phyloP scores from a whole-genome alignment of 2,329 filamentous ascomycete genomes.

The Epichloe brachyelytri region DNA sequence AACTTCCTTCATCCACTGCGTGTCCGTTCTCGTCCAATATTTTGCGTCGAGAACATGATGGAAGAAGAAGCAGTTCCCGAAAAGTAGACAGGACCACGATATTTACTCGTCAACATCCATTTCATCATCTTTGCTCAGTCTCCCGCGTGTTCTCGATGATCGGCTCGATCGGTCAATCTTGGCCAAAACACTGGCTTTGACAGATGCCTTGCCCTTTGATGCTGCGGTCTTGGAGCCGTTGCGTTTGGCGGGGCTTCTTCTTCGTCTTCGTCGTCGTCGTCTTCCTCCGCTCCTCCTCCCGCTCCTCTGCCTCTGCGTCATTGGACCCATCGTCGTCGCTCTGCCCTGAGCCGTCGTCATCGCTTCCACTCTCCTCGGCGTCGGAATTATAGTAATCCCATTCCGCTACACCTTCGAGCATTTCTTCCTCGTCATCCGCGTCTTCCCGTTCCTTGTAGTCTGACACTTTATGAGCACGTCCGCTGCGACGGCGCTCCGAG shows the following conservation, averaged over 20 bases:
- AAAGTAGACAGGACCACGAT: constrained; percentile 1
- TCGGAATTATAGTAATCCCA: constrained; percentile 38
- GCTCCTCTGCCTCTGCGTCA: constrained; percentile 7
- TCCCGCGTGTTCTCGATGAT: constrained; percentile 14
- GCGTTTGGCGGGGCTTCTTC: constrained; percentile 11
- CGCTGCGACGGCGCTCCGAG: constrained; percentile 42
- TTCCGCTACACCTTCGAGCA: constrained; percentile 46
- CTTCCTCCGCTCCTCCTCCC: neutral
- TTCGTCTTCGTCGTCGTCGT: constrained; percentile 6
- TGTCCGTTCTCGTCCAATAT: too few species aligned
- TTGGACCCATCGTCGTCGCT: constrained; percentile 8
- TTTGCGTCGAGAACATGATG: neutral
- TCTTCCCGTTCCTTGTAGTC: constrained; percentile 44
- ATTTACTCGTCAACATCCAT: constrained; percentile 24
- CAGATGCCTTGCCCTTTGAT: constrained; percentile 11
- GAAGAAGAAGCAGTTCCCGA: neutral
- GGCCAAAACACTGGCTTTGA: constrained; percentile 15
- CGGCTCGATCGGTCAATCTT: constrained; percentile 12
- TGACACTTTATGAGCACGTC: constrained; percentile 34
- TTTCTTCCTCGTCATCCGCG: constrained; percentile 46
- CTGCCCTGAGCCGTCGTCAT: constrained; percentile 7
- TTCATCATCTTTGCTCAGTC: constrained; percentile 15
- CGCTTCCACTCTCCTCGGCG: constrained; percentile 13
- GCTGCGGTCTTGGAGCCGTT: constrained; percentile 14
- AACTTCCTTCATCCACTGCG: neutral